Evolutionary conservation across 2,329 filamentous ascomycete genomes (phyloP).

Genomic region (Colletotrichum sansevieriae): DNA sequence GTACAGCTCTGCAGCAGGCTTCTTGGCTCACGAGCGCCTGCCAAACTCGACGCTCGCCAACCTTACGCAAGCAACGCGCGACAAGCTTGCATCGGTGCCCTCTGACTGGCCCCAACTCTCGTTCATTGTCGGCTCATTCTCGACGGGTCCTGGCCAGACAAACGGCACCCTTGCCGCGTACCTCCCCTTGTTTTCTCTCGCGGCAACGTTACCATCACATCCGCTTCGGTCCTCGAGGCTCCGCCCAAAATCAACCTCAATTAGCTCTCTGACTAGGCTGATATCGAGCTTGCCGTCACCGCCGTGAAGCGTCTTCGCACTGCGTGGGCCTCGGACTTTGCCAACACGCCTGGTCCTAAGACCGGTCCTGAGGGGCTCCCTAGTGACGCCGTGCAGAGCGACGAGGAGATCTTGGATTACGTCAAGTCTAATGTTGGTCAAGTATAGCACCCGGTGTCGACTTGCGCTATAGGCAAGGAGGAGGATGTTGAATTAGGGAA

Average conservation of each 20-base stretch:
- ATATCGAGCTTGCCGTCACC: constrained; percentile 59
- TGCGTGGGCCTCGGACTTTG: constrained; percentile 47
- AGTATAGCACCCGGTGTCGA: constrained; percentile 66
- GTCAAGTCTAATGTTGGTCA: constrained; percentile 56
- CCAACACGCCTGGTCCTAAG: constrained; percentile 47
- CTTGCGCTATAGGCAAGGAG: constrained; percentile 66
- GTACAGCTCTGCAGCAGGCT: constrained; percentile 38
- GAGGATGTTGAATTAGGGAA: constrained; percentile 56
- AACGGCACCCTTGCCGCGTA: constrained; percentile 53
- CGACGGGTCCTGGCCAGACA: neutral
- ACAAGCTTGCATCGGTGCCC: constrained; percentile 18
- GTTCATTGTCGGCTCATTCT: constrained; percentile 28
- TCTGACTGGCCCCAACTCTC: constrained; percentile 36
- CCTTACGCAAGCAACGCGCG: constrained; percentile 7
- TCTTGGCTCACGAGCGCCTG: constrained; percentile 32
- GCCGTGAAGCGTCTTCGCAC: constrained; percentile 58
- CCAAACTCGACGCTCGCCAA: constrained; percentile 29
- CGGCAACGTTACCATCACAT: constrained; percentile 58
- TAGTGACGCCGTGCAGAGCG: constrained; percentile 53
- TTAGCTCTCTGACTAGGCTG: constrained; percentile 58
- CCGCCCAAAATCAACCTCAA: constrained; percentile 60
- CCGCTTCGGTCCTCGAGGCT: constrained; percentile 48
- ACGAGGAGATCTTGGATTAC: constrained; percentile 56
- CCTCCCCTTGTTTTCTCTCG: constrained; percentile 50
- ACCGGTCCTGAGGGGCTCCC: constrained; percentile 54